Percentiles rank a stretch among this genome's conserved stretches.
Conservation (phyloP, 805 yeast genomes). For the Saccharomycopsis oosterbeekiorum region DNA sequence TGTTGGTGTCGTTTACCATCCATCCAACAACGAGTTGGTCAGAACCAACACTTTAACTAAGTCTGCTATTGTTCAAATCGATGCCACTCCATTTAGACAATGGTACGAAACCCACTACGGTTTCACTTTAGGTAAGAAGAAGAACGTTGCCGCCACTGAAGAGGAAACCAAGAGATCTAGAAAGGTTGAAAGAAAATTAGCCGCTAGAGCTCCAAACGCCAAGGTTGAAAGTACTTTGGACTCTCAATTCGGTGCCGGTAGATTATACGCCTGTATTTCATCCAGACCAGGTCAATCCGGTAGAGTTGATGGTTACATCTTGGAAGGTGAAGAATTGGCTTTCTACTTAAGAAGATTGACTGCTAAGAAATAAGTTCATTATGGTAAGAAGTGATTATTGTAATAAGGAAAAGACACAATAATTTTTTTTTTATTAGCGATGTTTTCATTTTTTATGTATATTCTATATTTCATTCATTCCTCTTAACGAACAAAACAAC, state of each 20-base stretch:
- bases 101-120: conserved; percentile 99
- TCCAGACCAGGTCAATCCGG: conserved; percentile 99
- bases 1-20: conserved; percentile 96
- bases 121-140: conserved; percentile 82
- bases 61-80: conserved; percentile 97
- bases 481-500: conserved; percentile 1
- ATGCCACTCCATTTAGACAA: conserved; percentile 99
- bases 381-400: not conserved
- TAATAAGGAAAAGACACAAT: not conserved
- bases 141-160: conserved; percentile 36
- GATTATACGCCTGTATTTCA: conserved; percentile 95
- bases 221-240: conserved; percentile 86
- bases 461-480: conserved; percentile 1
- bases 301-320: conserved; percentile 99
- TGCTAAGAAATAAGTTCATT: conserved; percentile 80
- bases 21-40: conserved; percentile 98
- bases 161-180: conserved; percentile 62
- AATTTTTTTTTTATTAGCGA: not conserved
- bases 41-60: conserved; percentile 99
- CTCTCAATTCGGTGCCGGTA: conserved; percentile 97
- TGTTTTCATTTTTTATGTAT: not conserved
- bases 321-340: conserved; percentile 99
- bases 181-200: conserved; percentile 58
- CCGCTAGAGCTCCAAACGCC: conserved; percentile 80
- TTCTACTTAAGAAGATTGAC: conserved; percentile 99